Percentiles rank a stretch among this genome's conserved stretches.
These are phyloP conservation scores for Akanthomyces uredinophilus DNA, from an alignment of 2,329 filamentous ascomycete genomes.

Conservation along the genomic window DNA sequence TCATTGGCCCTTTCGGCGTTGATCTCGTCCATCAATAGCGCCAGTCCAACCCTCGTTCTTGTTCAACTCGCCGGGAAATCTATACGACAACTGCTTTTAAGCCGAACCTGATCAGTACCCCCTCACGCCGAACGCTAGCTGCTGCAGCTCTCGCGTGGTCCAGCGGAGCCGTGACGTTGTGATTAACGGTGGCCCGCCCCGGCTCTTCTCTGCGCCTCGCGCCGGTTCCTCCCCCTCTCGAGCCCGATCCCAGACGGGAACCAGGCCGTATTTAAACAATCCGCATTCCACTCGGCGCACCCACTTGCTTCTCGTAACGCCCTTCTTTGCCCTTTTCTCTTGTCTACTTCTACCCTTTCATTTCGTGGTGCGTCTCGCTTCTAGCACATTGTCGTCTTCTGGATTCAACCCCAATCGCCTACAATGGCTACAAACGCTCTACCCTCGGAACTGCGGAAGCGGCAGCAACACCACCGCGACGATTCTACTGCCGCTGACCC, in stretches of 20 bases:
- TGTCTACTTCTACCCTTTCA: not conserved
- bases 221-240: slow-evolving; percentile 5
- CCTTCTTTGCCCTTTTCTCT: not conserved
- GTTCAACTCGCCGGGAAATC: not conserved
- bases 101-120: slow-evolving; percentile 1
- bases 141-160: slow-evolving; percentile 5
- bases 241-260: not conserved
- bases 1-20: not conserved
- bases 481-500: not conserved
- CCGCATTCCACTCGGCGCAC: slow-evolving; percentile 6
- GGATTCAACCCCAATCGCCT: slow-evolving; percentile 12
- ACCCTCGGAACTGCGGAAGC: slow-evolving; percentile 15
- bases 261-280: slow-evolving; percentile 7
- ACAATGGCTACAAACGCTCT: slow-evolving; percentile 10
- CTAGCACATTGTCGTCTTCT: not conserved
- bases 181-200: slow-evolving; percentile 7
- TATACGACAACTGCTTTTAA: not conserved
- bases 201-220: slow-evolving; percentile 1
- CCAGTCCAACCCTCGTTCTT: not conserved
- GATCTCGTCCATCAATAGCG: not conserved
- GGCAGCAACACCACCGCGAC: slow-evolving; percentile 10
- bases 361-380: not conserved
- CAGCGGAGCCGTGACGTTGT: slow-evolving; percentile 28
- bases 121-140: not conserved
- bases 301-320: not conserved